A percentile compares a stretch with the other conserved stretches of the same genome.
Evolutionary conservation across 305 asterid species (phyloP).

Genomic region (Stenogyne calaminthoides): DNA sequence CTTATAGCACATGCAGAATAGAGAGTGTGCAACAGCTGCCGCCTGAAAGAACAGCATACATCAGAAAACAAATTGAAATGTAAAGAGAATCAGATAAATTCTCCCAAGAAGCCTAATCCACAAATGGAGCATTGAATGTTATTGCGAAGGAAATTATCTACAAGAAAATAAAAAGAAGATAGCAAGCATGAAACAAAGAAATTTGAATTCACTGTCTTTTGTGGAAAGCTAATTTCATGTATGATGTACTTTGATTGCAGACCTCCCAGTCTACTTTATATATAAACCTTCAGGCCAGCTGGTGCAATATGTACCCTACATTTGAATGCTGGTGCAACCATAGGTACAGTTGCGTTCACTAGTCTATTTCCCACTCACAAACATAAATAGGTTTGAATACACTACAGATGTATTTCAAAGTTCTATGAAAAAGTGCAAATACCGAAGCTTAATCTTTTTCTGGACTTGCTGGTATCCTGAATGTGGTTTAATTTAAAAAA

Average conservation of each 20-base stretch:
- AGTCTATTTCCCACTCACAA: background rate
- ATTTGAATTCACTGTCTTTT: background rate
- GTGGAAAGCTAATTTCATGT: background rate
- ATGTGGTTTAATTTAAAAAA: background rate
- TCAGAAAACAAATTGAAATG: conserved; percentile 30
- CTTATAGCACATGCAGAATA: conserved; percentile 79
- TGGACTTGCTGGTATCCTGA: background rate
- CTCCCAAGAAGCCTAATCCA: background rate
- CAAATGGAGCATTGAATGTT: background rate
- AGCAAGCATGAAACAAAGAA: background rate
- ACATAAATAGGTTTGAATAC: background rate
- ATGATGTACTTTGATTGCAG: background rate
- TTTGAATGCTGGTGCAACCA: conserved; percentile 8
- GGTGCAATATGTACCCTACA: background rate
- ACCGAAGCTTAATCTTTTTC: background rate
- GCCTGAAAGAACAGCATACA: conserved; percentile 63
- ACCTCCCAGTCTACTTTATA: background rate
- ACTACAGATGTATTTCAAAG: background rate
- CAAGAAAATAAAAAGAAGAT: background rate
- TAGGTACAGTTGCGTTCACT: background rate
- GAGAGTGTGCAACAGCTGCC: conserved; percentile 80
- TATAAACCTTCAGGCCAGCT: background rate
- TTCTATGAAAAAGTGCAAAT: background rate
- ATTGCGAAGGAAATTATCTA: background rate
- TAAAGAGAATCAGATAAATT: conserved; percentile 7